Evolutionary conservation across 2,329 filamentous ascomycete genomes (phyloP).

Genomic region (Fusarium lateritium): DNA sequence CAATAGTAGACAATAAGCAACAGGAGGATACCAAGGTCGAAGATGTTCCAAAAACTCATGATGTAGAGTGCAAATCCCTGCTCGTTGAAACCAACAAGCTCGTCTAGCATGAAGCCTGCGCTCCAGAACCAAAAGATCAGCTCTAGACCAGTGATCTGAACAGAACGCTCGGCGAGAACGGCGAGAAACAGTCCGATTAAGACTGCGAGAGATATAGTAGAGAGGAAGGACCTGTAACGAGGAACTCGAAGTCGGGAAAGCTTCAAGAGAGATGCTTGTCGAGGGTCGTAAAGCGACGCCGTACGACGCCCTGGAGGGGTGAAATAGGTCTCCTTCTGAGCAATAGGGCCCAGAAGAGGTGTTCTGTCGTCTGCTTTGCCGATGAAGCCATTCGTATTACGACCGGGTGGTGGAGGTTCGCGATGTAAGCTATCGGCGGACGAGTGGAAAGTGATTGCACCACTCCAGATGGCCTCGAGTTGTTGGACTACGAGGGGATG

Average conservation of each 20-base stretch:
- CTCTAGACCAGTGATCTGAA: constrained; percentile 86
- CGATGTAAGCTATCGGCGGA: constrained; percentile 88
- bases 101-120: constrained; percentile 95
- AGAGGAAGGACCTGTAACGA: constrained; percentile 91
- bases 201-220: constrained; percentile 87
- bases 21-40: constrained; percentile 90
- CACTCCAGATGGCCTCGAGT: constrained; percentile 97
- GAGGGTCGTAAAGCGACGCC: constrained; percentile 90
- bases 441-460: constrained; percentile 94
- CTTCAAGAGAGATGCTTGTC: constrained; percentile 92
- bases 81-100: constrained; percentile 95
- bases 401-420: constrained; percentile 51
- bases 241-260: constrained; percentile 91
- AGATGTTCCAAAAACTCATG: constrained; percentile 98
- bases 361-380: constrained; percentile 63
- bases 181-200: constrained; percentile 88
- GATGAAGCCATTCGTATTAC: constrained; percentile 45
- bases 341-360: constrained; percentile 62
- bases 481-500: constrained; percentile 94
- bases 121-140: constrained; percentile 98
- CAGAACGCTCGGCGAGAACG: constrained; percentile 81
- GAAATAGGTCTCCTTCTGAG: constrained; percentile 52
- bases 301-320: constrained; percentile 73
- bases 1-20: constrained; percentile 91
- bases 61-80: constrained; percentile 97